These are phyloP conservation scores for Microsporum ferrugineum DNA, from an alignment of 2,329 filamentous ascomycete species.

Conservation along the genomic window DNA sequence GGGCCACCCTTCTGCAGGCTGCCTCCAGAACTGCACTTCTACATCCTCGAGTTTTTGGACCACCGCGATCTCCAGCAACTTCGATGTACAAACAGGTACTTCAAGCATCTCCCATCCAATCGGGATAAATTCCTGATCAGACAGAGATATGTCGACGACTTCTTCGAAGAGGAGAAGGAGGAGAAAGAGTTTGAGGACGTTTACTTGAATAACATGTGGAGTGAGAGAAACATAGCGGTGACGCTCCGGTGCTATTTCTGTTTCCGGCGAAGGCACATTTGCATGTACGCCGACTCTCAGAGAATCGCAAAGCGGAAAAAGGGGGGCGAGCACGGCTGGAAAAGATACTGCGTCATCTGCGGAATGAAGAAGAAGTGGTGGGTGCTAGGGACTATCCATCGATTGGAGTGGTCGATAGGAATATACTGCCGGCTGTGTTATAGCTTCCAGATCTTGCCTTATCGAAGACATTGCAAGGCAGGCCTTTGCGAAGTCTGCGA, in stretches of 20 bases:
- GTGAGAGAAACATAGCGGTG: background rate
- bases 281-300: constrained; percentile 14
- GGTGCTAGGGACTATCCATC: constrained; percentile 8
- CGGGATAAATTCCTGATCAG: constrained; percentile 7
- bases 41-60: constrained; percentile 9
- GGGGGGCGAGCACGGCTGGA: constrained; percentile 13
- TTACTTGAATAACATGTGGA: background rate
- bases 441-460: background rate
- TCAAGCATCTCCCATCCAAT: constrained; percentile 11
- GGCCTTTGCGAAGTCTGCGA: background rate
- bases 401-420: background rate
- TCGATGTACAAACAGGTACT: constrained; percentile 12
- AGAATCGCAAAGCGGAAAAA: constrained; percentile 15
- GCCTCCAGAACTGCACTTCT: constrained; percentile 12
- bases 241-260: constrained; percentile 16
- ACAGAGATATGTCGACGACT: constrained; percentile 3
- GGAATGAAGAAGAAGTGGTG: constrained; percentile 13
- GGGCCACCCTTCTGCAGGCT: constrained; percentile 5
- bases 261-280: constrained; percentile 10
- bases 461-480: background rate
- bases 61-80: constrained; percentile 12
- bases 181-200: background rate
- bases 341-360: constrained; percentile 8
- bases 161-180: constrained; percentile 8
- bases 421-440: background rate